phyloP scores from a whole-genome alignment of 2,329 filamentous ascomycete species.

The Neobulgaria alba region DNA sequence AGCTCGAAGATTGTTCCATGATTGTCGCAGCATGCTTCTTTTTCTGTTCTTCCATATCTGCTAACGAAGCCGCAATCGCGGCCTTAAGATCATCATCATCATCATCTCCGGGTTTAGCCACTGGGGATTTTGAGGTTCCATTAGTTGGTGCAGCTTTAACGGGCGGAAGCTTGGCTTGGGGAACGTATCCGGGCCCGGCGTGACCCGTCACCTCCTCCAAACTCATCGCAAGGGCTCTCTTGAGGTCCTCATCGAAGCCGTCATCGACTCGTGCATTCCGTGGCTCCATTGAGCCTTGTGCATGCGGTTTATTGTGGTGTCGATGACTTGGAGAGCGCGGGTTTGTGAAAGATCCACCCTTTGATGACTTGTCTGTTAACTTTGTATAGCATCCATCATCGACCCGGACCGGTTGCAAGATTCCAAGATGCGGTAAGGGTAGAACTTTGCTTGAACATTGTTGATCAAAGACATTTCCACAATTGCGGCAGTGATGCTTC shows the following conservation, averaged over 20 bases:
- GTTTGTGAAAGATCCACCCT: conserved; percentile 30
- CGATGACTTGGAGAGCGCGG: conserved; percentile 46
- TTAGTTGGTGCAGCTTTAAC: conserved; percentile 24
- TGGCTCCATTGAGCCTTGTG: conserved; percentile 67
- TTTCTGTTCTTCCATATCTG: conserved; percentile 98
- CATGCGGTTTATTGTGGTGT: conserved; percentile 43
- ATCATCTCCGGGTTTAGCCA: conserved; percentile 55
- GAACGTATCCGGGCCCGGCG: conserved; percentile 60
- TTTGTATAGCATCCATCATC: conserved; percentile 94
- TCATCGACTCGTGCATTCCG: conserved; percentile 82
- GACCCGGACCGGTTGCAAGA: conserved; percentile 82
- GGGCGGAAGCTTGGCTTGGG: conserved; percentile 47
- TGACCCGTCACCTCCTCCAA: conserved; percentile 82
- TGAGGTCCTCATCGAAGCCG: conserved; percentile 89
- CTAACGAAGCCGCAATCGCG: conserved; percentile 87
- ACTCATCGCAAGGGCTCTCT: conserved; percentile 91
- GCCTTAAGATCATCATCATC: conserved; percentile 91
- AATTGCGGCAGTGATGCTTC: conserved; percentile 97
- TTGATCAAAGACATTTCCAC: conserved; percentile 94
- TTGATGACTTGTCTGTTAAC: conserved; percentile 65
- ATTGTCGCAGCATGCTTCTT: conserved; percentile 76
- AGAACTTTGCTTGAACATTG: conserved; percentile 86
- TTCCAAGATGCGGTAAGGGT: conserved; percentile 85
- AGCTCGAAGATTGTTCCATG: conserved; percentile 63
- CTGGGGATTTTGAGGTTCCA: conserved; percentile 30